A percentile compares a stretch with the other conserved stretches of the same genome.
phyloP scores from a whole-genome alignment of 1,284 basidiomycete species.

The Ustilago curta region DNA sequence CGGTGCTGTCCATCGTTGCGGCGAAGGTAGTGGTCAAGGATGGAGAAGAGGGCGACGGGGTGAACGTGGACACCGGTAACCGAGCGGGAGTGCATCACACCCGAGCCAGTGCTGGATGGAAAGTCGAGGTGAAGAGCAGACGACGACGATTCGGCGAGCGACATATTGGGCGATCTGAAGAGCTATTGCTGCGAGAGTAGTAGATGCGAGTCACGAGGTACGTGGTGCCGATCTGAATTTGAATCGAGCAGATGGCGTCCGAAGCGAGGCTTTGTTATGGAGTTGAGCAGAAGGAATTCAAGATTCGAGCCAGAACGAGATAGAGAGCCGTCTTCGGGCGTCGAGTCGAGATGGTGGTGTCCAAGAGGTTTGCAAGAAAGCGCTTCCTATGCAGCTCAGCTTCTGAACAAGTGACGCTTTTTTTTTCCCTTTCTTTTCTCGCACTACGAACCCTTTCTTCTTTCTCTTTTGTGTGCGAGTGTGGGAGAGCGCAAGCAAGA shows the following conservation, averaged over 20 bases:
- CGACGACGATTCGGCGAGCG: constrained; percentile 53
- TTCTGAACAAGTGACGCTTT: not conserved
- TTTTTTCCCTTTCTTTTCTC: not conserved
- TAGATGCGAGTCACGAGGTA: not conserved
- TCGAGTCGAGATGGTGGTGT: constrained; percentile 9
- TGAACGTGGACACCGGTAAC: constrained; percentile 66
- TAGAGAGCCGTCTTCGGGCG: not conserved
- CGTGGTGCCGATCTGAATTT: not conserved
- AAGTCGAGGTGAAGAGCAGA: constrained; percentile 68
- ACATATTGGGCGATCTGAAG: constrained; percentile 31
- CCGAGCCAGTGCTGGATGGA: constrained; percentile 62
- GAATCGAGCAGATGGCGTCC: not conserved
- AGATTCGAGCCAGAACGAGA: not conserved
- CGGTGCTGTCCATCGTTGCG: constrained; percentile 77
- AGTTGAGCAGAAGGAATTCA: not conserved
- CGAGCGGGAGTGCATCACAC: constrained; percentile 66
- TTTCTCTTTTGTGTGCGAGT: too few species aligned
- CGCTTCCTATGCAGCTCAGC: constrained; percentile 1
- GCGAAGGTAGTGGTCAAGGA: constrained; percentile 96
- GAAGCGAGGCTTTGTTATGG: too few species aligned
- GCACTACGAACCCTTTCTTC: constrained; percentile 1
- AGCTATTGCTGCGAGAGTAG: not conserved
- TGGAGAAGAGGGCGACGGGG: constrained; percentile 80
- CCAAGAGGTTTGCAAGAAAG: not conserved
- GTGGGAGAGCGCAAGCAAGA: too few species aligned